A percentile compares a stretch with the other conserved stretches of the same genome.
Conservation (phyloP, 768 basidiomycete genomes). For the Kwoniella europaea region DNA sequence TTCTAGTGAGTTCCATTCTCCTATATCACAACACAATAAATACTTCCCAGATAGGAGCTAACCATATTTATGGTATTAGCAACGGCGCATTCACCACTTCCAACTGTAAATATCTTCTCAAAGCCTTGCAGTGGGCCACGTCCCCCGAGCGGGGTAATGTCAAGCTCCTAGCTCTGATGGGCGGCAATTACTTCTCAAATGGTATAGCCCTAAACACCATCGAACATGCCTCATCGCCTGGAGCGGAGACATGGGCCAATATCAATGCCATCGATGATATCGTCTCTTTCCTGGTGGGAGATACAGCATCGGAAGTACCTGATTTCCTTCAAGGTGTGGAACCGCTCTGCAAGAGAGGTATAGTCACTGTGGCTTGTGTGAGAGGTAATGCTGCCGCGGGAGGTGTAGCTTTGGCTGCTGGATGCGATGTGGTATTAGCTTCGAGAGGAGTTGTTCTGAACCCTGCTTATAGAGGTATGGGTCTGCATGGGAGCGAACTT, state of each 20-base stretch:
- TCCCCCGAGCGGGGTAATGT: constrained; percentile 32
- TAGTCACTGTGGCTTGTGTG: constrained; percentile 49
- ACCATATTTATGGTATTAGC: constrained; percentile 17
- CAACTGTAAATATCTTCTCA: constrained; percentile 44
- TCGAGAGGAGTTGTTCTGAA: constrained; percentile 44
- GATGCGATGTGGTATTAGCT: constrained; percentile 45
- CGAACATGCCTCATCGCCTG: constrained; percentile 41
- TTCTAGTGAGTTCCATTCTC: constrained; percentile 48
- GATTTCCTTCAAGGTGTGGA: constrained; percentile 26
- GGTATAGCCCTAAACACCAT: constrained; percentile 54
- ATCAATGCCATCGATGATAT: constrained; percentile 56
- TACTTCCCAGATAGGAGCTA: constrained; percentile 2
- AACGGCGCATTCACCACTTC: constrained; percentile 53
- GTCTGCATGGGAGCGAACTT: constrained; percentile 51
- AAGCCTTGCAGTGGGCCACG: constrained; percentile 41
- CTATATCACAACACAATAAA: constrained; percentile 1
- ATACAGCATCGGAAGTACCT: constrained; percentile 35
- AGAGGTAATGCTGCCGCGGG: constrained; percentile 53
- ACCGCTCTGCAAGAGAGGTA: constrained; percentile 38
- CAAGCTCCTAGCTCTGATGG: constrained; percentile 46
- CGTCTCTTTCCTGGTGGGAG: constrained; percentile 51
- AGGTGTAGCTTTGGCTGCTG: constrained; percentile 51
- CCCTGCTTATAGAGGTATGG: constrained; percentile 50
- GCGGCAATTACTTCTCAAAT: constrained; percentile 52
- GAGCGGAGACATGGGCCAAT: constrained; percentile 49